Evolutionary conservation across 177 flowering plant genomes (phyloP), one percentile per base, ranked within the genome.

Genomic region (Vitis hybrid): DNA sequence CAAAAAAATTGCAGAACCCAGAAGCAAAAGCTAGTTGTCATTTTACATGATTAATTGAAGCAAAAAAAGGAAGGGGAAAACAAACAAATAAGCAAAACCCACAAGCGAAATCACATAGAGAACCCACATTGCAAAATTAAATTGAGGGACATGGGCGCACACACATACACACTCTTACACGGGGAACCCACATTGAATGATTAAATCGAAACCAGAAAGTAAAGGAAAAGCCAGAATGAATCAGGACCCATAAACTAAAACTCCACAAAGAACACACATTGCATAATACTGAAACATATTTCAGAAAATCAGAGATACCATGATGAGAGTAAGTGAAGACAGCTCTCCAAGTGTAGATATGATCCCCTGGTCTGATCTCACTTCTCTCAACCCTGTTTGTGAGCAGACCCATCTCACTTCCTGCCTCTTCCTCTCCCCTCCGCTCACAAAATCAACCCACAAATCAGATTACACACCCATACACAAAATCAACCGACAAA

Each of bases 321-420:
- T 96, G 99, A 72, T 94, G 99, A 76, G 99, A 88, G 78, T 96
- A 96, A 57, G 93, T 73, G 78, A 92, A 96, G 64, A 87, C 81
- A 66, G 93, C 94, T 79, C 99, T 90, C 85, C 87, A 96, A 63
- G 92, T 84, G 83, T 96, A 96, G 82, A 96, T 88, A 73, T 94
- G 99, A 72, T 96, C 98, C 3, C 97, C 99, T 13, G 92, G 78
- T 68, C 85, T 90, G 83, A 96, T 82, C 72, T 90, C 80, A 53
- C 50, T 73, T 71, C 81, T 88, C 81, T 90, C 95, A 15, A 88
- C 91, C 77, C 82, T 84, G 84, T 96, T 79, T 6, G 88, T 79
- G 45, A 96, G 84, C 18, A 94, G 61, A 71, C 99, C 97, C 97
- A 90, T 93, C 57, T 76, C 77, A 61, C 67, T 68, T 71, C 58